Evolutionary conservation across 1,284 basidiomycete genomes (phyloP).

Genomic region (Trichosporon asahii): DNA sequence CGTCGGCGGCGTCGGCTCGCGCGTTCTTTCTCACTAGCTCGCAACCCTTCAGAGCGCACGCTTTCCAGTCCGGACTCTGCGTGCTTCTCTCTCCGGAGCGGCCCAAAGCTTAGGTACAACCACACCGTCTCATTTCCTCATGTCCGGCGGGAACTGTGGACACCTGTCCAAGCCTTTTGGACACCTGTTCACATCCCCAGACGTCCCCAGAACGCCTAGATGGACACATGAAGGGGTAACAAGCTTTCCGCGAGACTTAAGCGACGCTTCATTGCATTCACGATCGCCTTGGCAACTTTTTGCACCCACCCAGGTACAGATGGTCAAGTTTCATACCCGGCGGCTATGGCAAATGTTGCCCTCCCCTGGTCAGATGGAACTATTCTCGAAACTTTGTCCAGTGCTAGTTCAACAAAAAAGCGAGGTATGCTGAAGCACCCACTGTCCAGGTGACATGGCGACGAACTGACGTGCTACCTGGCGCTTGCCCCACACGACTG

Average conservation of each 20-base stretch:
- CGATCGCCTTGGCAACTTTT: neutral
- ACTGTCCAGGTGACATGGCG: neutral
- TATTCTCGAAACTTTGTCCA: neutral
- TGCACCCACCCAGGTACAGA: neutral
- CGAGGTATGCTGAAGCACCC: neutral
- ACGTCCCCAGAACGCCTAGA: neutral
- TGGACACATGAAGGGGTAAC: neutral
- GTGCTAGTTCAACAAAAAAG: neutral
- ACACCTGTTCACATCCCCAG: neutral
- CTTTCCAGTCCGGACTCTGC: neutral
- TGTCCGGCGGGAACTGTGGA: neutral
- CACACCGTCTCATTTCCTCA: neutral
- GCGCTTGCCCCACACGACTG: neutral
- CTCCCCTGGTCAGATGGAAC: neutral
- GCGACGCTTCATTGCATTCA: neutral
- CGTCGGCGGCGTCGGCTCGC: neutral
- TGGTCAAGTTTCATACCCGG: neutral
- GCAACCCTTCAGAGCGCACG: neutral
- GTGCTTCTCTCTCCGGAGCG: neutral
- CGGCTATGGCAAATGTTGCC: neutral
- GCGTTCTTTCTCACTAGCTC: neutral
- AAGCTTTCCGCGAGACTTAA: neutral
- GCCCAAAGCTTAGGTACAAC: neutral
- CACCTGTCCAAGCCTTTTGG: neutral
- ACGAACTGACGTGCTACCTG: neutral